A percentile compares a stretch with the other conserved stretches of the same genome.
Conservation (phyloP, 1,139 yeast genomes). For the Saccharomycopsis crataegensis region DNA sequence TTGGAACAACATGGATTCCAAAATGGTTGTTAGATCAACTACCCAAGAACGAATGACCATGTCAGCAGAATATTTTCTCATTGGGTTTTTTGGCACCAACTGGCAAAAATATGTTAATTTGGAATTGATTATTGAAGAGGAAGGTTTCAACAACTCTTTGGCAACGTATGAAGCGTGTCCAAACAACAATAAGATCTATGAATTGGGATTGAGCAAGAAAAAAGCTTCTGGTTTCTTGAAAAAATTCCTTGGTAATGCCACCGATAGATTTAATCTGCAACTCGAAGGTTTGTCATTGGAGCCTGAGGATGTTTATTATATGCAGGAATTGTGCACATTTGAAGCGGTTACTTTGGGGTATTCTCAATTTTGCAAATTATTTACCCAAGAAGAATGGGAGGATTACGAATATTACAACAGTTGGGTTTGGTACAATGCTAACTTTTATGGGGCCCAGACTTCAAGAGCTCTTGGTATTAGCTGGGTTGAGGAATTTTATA, state of each 20-base stretch:
- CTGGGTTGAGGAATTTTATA: slow-evolving; percentile 21
- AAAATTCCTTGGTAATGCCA: slow-evolving; percentile 26
- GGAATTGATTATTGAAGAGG: slow-evolving; percentile 20
- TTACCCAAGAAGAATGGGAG: slow-evolving; percentile 29
- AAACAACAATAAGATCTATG: slow-evolving; percentile 26
- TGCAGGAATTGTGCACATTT: slow-evolving; percentile 30
- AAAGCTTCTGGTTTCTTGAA: slow-evolving; percentile 2
- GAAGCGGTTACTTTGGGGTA: slow-evolving; percentile 29
- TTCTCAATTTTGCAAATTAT: slow-evolving; percentile 28
- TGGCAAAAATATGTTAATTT: slow-evolving; percentile 21
- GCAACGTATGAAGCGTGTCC: slow-evolving; percentile 19
- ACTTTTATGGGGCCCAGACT: slow-evolving; percentile 21
- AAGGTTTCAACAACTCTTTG: slow-evolving; percentile 21
- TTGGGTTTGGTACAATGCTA: slow-evolving; percentile 24
- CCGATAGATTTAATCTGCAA: slow-evolving; percentile 25
- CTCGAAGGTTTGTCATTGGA: slow-evolving; percentile 28
- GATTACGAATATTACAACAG: slow-evolving; percentile 27
- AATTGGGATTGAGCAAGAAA: slow-evolving; percentile 3
- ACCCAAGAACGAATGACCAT: slow-evolving; percentile 22
- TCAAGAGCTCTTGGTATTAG: slow-evolving; percentile 21
- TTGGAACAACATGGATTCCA: slow-evolving; percentile 3
- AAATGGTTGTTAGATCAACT: slow-evolving; percentile 21
- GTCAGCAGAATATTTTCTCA: slow-evolving; percentile 21
- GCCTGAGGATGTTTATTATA: slow-evolving; percentile 22
- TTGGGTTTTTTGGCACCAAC: slow-evolving; percentile 22